Evolutionary conservation across 257 asterid species (phyloP).

Genomic region (Fraxinus pennsylvanica): DNA sequence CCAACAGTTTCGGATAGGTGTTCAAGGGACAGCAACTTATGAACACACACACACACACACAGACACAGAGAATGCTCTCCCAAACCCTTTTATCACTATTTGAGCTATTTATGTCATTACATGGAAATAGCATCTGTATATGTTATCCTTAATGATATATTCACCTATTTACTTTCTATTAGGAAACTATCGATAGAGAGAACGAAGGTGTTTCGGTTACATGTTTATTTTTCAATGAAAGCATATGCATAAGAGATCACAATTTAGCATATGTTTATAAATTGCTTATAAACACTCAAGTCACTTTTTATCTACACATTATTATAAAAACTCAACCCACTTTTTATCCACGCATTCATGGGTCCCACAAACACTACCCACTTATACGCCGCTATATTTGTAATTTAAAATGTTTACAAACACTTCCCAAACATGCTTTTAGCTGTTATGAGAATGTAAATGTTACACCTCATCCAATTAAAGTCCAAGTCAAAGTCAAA

Average conservation of each 20-base stretch:
- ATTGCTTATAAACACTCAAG: too few species aligned
- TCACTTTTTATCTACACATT: too few species aligned
- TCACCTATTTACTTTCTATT: background rate
- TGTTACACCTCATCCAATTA: too few species aligned
- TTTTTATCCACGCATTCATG: too few species aligned
- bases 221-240: background rate
- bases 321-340: too few species aligned
- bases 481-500: too few species aligned
- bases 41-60: background rate
- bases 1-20: background rate
- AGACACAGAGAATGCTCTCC: background rate
- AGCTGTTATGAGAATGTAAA: conserved; percentile 5
- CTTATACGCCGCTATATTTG: too few species aligned
- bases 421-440: too few species aligned
- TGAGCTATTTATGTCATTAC: background rate
- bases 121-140: background rate
- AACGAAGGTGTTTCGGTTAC: background rate
- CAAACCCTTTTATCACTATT: background rate
- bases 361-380: too few species aligned
- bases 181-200: background rate
- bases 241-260: background rate
- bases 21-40: background rate
- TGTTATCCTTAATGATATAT: background rate
- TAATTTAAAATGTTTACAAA: too few species aligned
- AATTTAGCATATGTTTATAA: background rate